Conservation (phyloP, 495 filamentous ascomycete species). For the Aeminium ludgeri region DNA sequence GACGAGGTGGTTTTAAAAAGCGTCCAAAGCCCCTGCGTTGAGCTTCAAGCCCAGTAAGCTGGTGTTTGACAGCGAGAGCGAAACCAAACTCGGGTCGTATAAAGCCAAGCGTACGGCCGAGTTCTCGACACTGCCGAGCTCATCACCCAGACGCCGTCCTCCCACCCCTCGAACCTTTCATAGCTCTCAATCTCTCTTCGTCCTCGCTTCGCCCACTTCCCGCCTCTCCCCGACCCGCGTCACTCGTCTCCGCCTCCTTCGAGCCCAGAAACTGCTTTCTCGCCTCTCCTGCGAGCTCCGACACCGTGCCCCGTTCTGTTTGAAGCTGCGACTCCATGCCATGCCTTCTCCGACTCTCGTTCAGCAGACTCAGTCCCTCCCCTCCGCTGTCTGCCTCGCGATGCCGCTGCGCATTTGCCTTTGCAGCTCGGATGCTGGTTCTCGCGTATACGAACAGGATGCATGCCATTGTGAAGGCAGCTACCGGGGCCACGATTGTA, state of each 20-base stretch:
- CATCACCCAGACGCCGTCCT: not conserved
- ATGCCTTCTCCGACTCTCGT: slow-evolving; percentile 21
- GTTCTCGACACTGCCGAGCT: no score
- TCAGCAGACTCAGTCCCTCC: slow-evolving; percentile 21
- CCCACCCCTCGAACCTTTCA: not conserved
- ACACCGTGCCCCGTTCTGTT: slow-evolving; percentile 11
- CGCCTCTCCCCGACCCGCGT: not conserved
- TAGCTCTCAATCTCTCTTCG: slow-evolving; percentile 1
- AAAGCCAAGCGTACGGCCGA: no score
- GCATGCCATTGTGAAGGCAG: slow-evolving; percentile 29
- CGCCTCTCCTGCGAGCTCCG: not conserved
- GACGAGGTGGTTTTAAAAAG: no score
- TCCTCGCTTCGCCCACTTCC: not conserved
- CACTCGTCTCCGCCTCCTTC: not conserved
- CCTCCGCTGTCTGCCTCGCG: slow-evolving; percentile 20
- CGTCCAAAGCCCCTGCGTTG: no score
- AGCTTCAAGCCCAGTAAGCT: no score
- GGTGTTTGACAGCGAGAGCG: no score
- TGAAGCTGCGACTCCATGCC: slow-evolving; percentile 18
- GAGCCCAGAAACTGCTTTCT: slow-evolving; percentile 1
- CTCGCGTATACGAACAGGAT: slow-evolving; percentile 30
- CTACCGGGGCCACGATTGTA: slow-evolving; percentile 23
- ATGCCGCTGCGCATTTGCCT: slow-evolving; percentile 25
- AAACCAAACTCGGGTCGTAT: no score
- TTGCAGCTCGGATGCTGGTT: slow-evolving; percentile 28